Conservation (phyloP, 2,329 filamentous ascomycete genomes). For the Cladosporium velox region DNA sequence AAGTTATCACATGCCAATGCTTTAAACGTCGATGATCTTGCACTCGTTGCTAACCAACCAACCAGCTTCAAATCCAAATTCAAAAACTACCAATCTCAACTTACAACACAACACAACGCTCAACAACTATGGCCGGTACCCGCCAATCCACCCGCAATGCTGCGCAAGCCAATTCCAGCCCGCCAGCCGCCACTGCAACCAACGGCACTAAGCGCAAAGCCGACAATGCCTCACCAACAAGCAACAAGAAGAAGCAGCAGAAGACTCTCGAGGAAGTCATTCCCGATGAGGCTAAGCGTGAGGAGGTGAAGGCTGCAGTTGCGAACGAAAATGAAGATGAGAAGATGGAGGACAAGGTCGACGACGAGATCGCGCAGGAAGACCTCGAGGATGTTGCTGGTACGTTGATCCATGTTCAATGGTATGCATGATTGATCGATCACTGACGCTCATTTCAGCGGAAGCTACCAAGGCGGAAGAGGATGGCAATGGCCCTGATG, state of each 20-base stretch:
- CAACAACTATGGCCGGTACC: conserved; percentile 30
- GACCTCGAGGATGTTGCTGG: conserved; percentile 22
- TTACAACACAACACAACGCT: background rate
- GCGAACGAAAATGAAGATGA: conserved; percentile 15
- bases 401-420: conserved; percentile 23
- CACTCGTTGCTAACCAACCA: background rate
- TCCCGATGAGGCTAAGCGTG: conserved; percentile 39
- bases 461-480: conserved; percentile 30
- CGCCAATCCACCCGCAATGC: conserved; percentile 1
- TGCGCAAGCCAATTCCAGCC: conserved; percentile 25
- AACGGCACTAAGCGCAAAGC: conserved; percentile 43
- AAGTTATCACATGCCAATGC: background rate
- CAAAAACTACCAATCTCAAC: background rate
- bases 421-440: background rate
- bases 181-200: conserved; percentile 25
- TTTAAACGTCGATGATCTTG: background rate
- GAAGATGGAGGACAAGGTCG: background rate
- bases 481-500: conserved; percentile 24
- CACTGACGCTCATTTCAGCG: conserved; percentile 20
- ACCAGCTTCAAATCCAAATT: background rate
- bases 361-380: conserved; percentile 25
- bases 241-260: conserved; percentile 50
- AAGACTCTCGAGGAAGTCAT: conserved; percentile 57
- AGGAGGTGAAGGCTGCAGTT: conserved; percentile 24
- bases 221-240: conserved; percentile 31